Evolutionary conservation across 768 basidiomycete genomes (phyloP).

Genomic region (Tylopilus plumbeoviolaceoides): DNA sequence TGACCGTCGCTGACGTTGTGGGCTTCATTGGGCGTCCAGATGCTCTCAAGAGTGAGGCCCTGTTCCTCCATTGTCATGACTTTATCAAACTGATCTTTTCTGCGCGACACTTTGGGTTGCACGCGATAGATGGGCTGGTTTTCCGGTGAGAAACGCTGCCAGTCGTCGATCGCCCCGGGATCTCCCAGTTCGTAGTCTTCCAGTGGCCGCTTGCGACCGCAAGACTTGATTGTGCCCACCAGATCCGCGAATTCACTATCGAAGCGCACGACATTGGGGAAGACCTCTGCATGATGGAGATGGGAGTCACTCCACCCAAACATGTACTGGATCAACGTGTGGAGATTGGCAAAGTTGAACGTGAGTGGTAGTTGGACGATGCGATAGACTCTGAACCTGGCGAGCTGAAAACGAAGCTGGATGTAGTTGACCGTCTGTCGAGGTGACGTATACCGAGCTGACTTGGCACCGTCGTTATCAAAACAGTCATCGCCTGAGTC

Average conservation of each 20-base stretch:
- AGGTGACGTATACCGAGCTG: constrained; percentile 11
- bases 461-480: not conserved
- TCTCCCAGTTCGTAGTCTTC: constrained; percentile 16
- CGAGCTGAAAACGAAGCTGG: constrained; percentile 29
- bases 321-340: constrained; percentile 26
- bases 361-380: constrained; percentile 23
- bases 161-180: constrained; percentile 3
- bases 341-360: constrained; percentile 30
- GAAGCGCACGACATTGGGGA: constrained; percentile 19
- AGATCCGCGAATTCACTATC: constrained; percentile 3
- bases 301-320: constrained; percentile 31
- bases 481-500: not conserved
- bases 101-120: constrained; percentile 4
- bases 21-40: constrained; percentile 21
- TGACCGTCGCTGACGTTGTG: constrained; percentile 23
- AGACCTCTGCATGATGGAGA: constrained; percentile 21
- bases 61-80: constrained; percentile 22
- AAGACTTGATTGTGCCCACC: constrained; percentile 20
- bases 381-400: constrained; percentile 26
- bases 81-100: constrained; percentile 3
- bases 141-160: constrained; percentile 13
- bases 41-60: constrained; percentile 18
- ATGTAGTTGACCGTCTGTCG: constrained; percentile 17
- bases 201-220: constrained; percentile 16
- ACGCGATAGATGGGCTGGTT: constrained; percentile 19